phyloP scores from a whole-genome alignment of 768 basidiomycete genomes.

The Tricholoma sp. region DNA sequence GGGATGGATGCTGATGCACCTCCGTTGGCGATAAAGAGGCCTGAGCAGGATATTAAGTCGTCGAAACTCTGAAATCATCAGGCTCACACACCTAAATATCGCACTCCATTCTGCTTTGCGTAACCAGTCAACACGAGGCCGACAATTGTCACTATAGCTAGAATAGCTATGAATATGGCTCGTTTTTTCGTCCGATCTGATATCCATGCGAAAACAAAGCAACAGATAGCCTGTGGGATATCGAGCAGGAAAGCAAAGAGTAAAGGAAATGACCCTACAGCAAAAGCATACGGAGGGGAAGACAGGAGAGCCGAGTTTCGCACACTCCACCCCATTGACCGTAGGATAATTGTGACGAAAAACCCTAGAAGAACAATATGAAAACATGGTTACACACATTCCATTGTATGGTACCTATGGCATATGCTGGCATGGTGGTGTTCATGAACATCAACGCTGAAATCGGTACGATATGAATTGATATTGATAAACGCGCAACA shows the following conservation, averaged over 20 bases:
- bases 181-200: constrained; percentile 31
- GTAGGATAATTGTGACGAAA: constrained; percentile 43
- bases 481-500: neutral
- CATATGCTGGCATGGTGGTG: constrained; percentile 33
- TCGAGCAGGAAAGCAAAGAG: neutral
- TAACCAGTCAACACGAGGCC: constrained; percentile 31
- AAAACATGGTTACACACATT: neutral
- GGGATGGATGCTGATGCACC: constrained; percentile 33
- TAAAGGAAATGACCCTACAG: constrained; percentile 14
- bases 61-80: neutral
- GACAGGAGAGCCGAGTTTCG: constrained; percentile 35
- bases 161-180: constrained; percentile 28
- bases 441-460: constrained; percentile 34
- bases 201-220: constrained; percentile 32
- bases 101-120: neutral
- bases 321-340: constrained; percentile 45
- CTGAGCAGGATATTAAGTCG: constrained; percentile 2
- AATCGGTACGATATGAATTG: neutral
- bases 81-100: too few relatives aligned
- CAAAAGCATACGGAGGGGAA: constrained; percentile 30
- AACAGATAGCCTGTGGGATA: constrained; percentile 24
- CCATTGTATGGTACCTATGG: constrained; percentile 16
- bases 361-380: constrained; percentile 12
- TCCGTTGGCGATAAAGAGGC: constrained; percentile 28
- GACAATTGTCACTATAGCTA: constrained; percentile 26